A percentile compares a stretch with the other conserved stretches of the same genome.
Evolutionary conservation across 257 asterid species (phyloP).

Genomic region (Anisodus acutangulus): DNA sequence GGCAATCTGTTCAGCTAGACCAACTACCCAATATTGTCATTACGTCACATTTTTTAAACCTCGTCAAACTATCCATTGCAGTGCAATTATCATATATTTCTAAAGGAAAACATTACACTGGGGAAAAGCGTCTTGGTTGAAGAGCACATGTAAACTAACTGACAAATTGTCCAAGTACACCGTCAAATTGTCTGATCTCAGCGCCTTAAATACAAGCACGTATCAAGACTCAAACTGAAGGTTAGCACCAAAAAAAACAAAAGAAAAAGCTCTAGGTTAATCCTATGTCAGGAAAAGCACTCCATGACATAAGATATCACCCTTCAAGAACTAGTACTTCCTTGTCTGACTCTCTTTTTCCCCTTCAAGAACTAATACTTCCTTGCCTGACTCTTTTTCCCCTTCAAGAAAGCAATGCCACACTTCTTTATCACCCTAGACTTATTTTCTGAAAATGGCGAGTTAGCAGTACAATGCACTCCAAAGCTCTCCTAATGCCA

Average conservation of each 20-base stretch:
- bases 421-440: constrained; percentile 1
- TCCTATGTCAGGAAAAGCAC: neutral
- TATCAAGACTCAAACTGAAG: neutral
- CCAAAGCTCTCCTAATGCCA: neutral
- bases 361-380: no score
- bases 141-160: neutral
- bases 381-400: neutral
- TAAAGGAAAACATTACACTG: neutral
- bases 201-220: neutral
- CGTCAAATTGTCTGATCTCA: neutral
- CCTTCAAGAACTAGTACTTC: neutral
- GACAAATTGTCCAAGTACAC: neutral
- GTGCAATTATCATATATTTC: neutral
- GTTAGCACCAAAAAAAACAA: neutral
- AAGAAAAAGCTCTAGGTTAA: neutral
- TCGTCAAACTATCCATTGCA: neutral
- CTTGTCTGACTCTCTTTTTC: no score
- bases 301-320: neutral
- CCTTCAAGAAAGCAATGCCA: neutral
- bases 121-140: neutral
- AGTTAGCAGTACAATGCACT: neutral
- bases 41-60: neutral
- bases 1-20: neutral
- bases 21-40: neutral
- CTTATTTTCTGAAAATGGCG: neutral